Percentiles rank a stretch among this genome's conserved stretches.
phyloP scores from a whole-genome alignment of 805 yeast species.

The Yamadazyma insecticola region DNA sequence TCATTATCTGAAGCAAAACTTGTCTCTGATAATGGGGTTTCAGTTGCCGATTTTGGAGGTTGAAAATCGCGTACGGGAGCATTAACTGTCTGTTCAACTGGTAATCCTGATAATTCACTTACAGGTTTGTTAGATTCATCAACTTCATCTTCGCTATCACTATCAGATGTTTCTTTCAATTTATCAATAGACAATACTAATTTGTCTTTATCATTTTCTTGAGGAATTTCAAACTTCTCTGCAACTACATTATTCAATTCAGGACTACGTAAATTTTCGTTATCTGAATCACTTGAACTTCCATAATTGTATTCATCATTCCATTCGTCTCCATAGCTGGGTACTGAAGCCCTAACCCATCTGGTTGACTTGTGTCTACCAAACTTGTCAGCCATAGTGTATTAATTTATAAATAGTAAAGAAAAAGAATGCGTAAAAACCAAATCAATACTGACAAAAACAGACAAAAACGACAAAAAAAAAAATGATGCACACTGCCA shows the following conservation, averaged over 20 bases:
- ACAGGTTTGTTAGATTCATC: neutral
- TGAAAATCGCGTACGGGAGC: slow-evolving; percentile 4
- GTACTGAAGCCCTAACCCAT: slow-evolving; percentile 41
- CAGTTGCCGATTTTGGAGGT: neutral
- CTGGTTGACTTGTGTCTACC: slow-evolving; percentile 41
- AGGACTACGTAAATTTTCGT: slow-evolving; percentile 7
- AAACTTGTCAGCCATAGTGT: slow-evolving; percentile 29
- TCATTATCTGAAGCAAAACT: slow-evolving; percentile 37
- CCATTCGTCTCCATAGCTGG: slow-evolving; percentile 42
- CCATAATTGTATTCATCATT: slow-evolving; percentile 29
- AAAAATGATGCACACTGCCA: too few species aligned
- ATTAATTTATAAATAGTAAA: neutral
- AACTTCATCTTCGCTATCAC: slow-evolving; percentile 8
- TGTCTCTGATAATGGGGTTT: slow-evolving; percentile 31
- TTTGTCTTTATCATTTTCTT: slow-evolving; percentile 8
- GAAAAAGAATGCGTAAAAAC: too few species aligned
- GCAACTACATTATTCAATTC: slow-evolving; percentile 9
- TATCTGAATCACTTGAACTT: slow-evolving; percentile 8
- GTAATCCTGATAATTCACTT: neutral
- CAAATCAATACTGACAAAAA: too few species aligned
- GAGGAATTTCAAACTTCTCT: slow-evolving; percentile 12
- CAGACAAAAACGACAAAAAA: too few species aligned
- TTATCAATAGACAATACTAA: slow-evolving; percentile 35
- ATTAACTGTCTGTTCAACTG: slow-evolving; percentile 6
- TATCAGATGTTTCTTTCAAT: slow-evolving; percentile 13